Evolutionary conservation across 805 yeast species (phyloP), one percentile per base, ranked within the genome.

Genomic region (Candida saitoana): DNA sequence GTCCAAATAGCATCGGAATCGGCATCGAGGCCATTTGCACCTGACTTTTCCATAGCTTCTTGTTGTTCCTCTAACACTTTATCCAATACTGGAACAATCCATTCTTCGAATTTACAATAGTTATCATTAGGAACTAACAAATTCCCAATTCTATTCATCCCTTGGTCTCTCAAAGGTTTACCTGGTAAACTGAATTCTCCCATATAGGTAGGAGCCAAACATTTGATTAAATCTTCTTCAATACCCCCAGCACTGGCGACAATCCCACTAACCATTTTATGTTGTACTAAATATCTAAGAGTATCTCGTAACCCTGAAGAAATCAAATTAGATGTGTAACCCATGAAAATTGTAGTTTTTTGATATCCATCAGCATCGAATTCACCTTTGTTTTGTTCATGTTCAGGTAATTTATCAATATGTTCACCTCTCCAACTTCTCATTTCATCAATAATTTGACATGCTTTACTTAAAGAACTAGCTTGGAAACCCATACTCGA

Each of bases 221-320:
- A 89, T 65, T 93, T 93, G 73, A 93, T 93, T 38, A 93, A 69
- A 67, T 93, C 99, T 69, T 93, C 99, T 63, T 93, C 99, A 47
- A 93, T 82, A 51, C 99, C 99, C 51, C 99, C 99, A 17, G 96
- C 99, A 48, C 91, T 78, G n/a, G 98, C 84, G 38, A 93, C 99
- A 55, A 93, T 80, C 14, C 95, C 98, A 54, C 89, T 84, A 35
- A 93, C 96, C 78, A 85, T 86, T 64, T 89, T 91, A 69, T 95
- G 82, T 64, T 95, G 95, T 24, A 89, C 98, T 53, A 93, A 74
- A 60, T 73, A 91, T 59, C 93, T 77, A 51, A 93, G 69, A 22
- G 96, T 88, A 55, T 90, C 96, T 65, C 99, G 80, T 45, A 90
- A 68, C 34, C 99, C 99, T 3, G 96, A 86, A 32, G 96, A 85